These are phyloP conservation scores for Diplodia corticola DNA, from an alignment of 2,329 filamentous ascomycete species.

Conservation along the genomic window DNA sequence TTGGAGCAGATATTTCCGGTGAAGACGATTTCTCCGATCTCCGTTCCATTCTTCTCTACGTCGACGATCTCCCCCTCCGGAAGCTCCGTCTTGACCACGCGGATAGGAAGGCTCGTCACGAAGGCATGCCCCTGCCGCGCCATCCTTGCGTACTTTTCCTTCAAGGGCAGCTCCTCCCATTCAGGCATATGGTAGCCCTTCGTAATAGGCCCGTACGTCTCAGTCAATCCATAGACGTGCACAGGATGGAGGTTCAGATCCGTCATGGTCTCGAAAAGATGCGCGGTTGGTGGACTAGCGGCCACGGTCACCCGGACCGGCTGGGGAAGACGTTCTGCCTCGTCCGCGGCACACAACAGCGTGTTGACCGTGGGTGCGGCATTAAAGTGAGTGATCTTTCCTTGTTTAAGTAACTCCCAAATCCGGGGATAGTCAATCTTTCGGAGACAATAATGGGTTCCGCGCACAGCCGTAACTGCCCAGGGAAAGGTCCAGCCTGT, in stretches of 20 bases:
- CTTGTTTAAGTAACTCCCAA: slow-evolving; percentile 82
- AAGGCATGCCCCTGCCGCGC: slow-evolving; percentile 93
- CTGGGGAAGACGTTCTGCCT: slow-evolving; percentile 68
- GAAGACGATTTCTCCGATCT: slow-evolving; percentile 85
- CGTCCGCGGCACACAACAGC: slow-evolving; percentile 75
- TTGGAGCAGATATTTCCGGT: slow-evolving; percentile 87
- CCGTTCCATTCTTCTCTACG: slow-evolving; percentile 68
- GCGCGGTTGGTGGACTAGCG: slow-evolving; percentile 82
- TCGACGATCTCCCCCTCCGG: slow-evolving; percentile 54
- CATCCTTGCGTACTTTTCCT: slow-evolving; percentile 86
- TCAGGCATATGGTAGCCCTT: slow-evolving; percentile 85
- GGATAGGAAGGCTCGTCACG: slow-evolving; percentile 75
- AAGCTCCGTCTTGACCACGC: slow-evolving; percentile 78
- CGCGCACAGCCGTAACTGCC: slow-evolving; percentile 88
- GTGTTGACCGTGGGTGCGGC: slow-evolving; percentile 97
- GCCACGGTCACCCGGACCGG: slow-evolving; percentile 88
- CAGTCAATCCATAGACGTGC: slow-evolving; percentile 84
- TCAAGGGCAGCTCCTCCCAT: slow-evolving; percentile 73
- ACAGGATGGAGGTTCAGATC: slow-evolving; percentile 82
- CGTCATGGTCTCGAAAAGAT: slow-evolving; percentile 93
- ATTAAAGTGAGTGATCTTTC: slow-evolving; percentile 91
- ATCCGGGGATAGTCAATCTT: slow-evolving; percentile 95
- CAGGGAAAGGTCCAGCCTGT: slow-evolving; percentile 80
- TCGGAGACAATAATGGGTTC: slow-evolving; percentile 91
- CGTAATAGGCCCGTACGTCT: slow-evolving; percentile 95